phyloP scores from a whole-genome alignment of 257 asterid genomes.

The Capsicum pubescens region DNA sequence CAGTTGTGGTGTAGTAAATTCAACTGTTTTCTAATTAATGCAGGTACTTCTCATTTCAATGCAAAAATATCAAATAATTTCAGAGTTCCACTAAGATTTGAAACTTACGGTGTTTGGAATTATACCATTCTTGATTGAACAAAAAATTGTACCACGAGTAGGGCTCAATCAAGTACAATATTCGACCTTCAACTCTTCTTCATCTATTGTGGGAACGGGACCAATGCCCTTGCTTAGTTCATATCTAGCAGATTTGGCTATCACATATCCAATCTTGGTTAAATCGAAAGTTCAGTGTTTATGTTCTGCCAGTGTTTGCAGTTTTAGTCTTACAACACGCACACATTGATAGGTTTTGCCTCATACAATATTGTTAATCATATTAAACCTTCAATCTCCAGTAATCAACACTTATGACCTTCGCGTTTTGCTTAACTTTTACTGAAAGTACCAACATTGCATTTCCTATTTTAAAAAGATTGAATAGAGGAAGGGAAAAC shows the following conservation, averaged over 20 bases:
- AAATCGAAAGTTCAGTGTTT: not conserved
- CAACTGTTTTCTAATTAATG: not conserved
- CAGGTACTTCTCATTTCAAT: not conserved
- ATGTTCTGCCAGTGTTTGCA: not conserved
- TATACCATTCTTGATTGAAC: not conserved
- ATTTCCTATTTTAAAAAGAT: not conserved
- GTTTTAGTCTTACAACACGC: not conserved
- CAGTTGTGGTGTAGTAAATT: not conserved
- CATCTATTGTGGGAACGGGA: not conserved
- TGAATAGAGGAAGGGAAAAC: not conserved
- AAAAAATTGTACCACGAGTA: not conserved
- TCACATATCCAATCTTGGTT: not conserved
- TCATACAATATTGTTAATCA: not conserved
- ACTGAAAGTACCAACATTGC: not conserved
- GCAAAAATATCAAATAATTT: not conserved
- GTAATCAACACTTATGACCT: not conserved
- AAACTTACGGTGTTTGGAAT: not conserved
- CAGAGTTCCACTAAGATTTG: not conserved
- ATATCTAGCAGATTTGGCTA: not conserved
- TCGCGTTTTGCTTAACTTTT: not conserved
- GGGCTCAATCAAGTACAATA: not conserved
- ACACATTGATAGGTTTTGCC: not conserved
- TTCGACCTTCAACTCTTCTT: not conserved
- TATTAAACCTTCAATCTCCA: not conserved
- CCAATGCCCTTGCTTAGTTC: not conserved